Conservation (phyloP, 495 filamentous ascomycete species). For the Trichoderma virens region DNA sequence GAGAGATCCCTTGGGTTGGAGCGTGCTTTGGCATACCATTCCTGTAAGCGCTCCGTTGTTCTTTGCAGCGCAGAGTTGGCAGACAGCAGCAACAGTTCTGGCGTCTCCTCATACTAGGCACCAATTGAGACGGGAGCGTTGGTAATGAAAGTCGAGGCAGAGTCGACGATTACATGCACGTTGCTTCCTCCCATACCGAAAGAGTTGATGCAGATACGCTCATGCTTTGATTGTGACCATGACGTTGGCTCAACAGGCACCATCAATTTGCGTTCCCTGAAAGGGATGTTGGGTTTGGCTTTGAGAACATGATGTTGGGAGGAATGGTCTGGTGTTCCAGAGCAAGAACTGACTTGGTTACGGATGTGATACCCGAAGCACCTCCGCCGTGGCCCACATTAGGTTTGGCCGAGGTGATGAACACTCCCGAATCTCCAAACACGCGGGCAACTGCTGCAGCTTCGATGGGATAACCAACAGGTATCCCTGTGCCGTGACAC, state of each 20-base stretch:
- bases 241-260: constrained; percentile 19
- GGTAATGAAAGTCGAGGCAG: too few species aligned
- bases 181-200: constrained; percentile 11
- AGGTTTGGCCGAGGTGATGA: constrained; percentile 45
- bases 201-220: constrained; percentile 14
- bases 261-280: constrained; percentile 15
- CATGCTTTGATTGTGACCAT: constrained; percentile 17
- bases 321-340: constrained; percentile 36
- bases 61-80: background rate
- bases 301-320: constrained; percentile 26
- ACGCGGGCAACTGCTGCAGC: constrained; percentile 22
- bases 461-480: too few species aligned
- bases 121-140: too few species aligned
- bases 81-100: too few species aligned
- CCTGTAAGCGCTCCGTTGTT: background rate
- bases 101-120: too few species aligned
- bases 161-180: too few species aligned
- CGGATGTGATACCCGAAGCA: constrained; percentile 35
- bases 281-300: constrained; percentile 22
- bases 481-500: too few species aligned
- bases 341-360: constrained; percentile 39
- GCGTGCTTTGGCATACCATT: background rate
- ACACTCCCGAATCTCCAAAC: constrained; percentile 26
- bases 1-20: background rate
- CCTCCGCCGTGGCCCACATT: constrained; percentile 46